phyloP scores from a whole-genome alignment of 2,329 filamentous ascomycete genomes.

The Fusarium aywerte region DNA sequence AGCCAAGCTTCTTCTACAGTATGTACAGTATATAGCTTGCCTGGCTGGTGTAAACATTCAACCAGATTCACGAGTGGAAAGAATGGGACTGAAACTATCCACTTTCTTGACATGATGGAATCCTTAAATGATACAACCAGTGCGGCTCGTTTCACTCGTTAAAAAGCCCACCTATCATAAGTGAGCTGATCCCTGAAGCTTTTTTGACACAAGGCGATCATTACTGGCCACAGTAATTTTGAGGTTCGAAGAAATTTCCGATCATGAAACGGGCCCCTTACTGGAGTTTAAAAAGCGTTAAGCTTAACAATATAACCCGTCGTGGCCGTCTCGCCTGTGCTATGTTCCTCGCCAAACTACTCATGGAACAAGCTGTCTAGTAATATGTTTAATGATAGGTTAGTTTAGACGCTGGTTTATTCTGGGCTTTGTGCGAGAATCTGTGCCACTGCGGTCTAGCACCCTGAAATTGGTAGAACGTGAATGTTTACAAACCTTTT shows the following conservation, averaged over 20 bases:
- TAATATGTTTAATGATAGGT: background rate
- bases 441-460: background rate
- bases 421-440: too few species aligned
- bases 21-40: too few species aligned
- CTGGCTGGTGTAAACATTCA: background rate
- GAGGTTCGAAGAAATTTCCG: background rate
- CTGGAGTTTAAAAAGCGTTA: slow-evolving; percentile 2
- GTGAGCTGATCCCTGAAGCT: background rate
- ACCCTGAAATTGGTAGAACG: background rate
- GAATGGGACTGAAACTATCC: slow-evolving; percentile 35
- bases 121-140: slow-evolving; percentile 33
- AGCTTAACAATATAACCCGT: slow-evolving; percentile 15
- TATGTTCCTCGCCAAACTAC: background rate
- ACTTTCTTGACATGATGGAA: slow-evolving; percentile 32
- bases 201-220: background rate
- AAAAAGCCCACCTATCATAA: slow-evolving; percentile 37
- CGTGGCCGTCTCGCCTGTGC: too few species aligned
- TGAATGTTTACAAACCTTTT: background rate
- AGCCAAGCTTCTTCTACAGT: slow-evolving; percentile 1
- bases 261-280: slow-evolving; percentile 34
- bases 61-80: background rate
- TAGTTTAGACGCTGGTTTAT: background rate
- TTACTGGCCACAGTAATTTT: background rate
- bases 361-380: too few species aligned
- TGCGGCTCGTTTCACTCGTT: slow-evolving; percentile 23